Evolutionary conservation across 1,139 yeast species (phyloP).

Genomic region (Candida frijolesensis): DNA sequence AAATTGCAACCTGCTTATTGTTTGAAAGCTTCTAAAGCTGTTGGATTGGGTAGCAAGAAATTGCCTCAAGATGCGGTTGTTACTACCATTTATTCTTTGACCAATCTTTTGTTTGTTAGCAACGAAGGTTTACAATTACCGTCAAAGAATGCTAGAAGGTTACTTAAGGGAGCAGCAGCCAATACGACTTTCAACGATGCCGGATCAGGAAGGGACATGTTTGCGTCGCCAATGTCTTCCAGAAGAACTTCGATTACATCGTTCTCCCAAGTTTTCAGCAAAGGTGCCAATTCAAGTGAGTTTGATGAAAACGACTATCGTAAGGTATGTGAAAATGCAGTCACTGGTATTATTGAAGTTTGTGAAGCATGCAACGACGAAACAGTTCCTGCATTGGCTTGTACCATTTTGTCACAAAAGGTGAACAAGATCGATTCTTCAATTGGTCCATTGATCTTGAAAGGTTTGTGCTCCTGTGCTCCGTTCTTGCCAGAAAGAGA

Average conservation of each 20-base stretch:
- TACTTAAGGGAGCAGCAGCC: conserved; percentile 15
- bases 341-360: conserved; percentile 71
- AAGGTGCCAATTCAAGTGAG: conserved; percentile 17
- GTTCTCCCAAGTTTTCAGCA: conserved; percentile 16
- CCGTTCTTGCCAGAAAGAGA: conserved; percentile 62
- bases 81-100: conserved; percentile 82
- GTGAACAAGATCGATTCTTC: conserved; percentile 46
- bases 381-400: conserved; percentile 76
- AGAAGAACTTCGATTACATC: conserved; percentile 23
- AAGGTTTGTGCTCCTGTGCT: conserved; percentile 61
- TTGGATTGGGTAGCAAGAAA: conserved; percentile 48
- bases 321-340: conserved; percentile 58
- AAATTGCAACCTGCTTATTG: conserved; percentile 31
- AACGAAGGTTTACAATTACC: conserved; percentile 33
- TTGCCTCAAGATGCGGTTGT: conserved; percentile 79
- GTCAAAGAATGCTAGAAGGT: conserved; percentile 28
- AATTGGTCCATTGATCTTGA: conserved; percentile 47
- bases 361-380: conserved; percentile 72
- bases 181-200: conserved; percentile 8
- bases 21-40: conserved; percentile 39
- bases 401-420: conserved; percentile 84
- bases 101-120: conserved; percentile 69
- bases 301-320: conserved; percentile 34
- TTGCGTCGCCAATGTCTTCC: conserved; percentile 15
- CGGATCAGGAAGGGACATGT: conserved; percentile 7